Percentiles rank a stretch among this genome's conserved stretches.
Evolutionary conservation across 192 early-diverging fungal species (phyloP).

Genomic region (Powellomyces hirtus): DNA sequence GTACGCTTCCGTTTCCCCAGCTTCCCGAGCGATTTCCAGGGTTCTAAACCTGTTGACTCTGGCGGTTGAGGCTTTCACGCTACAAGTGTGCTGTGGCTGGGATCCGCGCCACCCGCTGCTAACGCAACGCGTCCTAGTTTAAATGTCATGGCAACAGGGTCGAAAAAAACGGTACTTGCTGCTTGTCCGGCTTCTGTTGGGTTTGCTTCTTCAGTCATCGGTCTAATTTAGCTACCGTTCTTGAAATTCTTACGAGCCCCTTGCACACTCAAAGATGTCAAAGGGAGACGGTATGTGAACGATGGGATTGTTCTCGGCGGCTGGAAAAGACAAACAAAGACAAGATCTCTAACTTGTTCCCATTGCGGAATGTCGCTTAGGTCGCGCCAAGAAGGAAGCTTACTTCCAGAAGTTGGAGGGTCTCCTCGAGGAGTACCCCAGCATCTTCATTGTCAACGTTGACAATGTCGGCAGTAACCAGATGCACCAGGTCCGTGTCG

Average conservation of each 20-base stretch:
- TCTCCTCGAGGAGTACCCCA: constrained; percentile 86
- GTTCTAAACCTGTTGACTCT: too few species aligned
- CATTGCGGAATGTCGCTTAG: constrained; percentile 13
- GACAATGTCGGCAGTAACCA: constrained; percentile 99
- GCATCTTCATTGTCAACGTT: constrained; percentile 99
- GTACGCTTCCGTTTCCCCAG: too few species aligned
- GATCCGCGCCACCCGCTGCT: too few species aligned
- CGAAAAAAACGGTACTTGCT: not conserved
- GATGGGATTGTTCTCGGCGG: not conserved
- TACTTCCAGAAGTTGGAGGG: constrained; percentile 92
- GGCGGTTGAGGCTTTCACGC: too few species aligned
- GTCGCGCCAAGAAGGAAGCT: constrained; percentile 85
- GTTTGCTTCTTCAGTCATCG: not conserved
- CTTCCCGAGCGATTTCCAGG: too few species aligned
- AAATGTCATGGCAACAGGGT: not conserved
- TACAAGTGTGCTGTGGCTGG: too few species aligned
- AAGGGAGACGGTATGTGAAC: constrained; percentile 79
- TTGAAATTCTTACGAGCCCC: constrained; percentile 47
- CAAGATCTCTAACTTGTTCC: not conserved
- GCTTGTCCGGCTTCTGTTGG: not conserved
- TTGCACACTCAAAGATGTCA: constrained; percentile 78
- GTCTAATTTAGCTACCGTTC: constrained; percentile 17
- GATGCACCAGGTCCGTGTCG: constrained; percentile 90
- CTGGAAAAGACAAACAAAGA: not conserved
- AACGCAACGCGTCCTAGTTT: too few species aligned